Evolutionary conservation across 495 filamentous ascomycete genomes (phyloP).

Genomic region (Tuber umbilicatum): DNA sequence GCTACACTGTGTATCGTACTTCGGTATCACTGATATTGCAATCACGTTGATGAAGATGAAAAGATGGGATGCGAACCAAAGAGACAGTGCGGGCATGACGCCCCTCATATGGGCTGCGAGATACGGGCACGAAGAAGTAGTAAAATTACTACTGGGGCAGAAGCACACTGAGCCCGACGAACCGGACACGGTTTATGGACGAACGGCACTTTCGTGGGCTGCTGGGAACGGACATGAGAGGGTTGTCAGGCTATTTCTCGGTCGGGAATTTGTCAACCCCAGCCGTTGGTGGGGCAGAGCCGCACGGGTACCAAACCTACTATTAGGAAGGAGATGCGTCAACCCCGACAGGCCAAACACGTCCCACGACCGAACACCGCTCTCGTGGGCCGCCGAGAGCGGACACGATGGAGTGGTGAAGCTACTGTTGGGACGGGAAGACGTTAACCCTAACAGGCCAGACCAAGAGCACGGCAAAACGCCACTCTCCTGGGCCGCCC

Average conservation of each 20-base stretch:
- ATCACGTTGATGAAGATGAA: neutral
- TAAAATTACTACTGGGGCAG: neutral
- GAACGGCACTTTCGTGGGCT: neutral
- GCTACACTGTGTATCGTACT: neutral
- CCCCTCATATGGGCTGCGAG: neutral
- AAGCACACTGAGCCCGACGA: neutral
- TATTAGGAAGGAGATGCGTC: neutral
- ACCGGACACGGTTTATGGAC: neutral
- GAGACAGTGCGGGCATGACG: neutral
- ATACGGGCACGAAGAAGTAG: neutral
- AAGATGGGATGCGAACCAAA: neutral
- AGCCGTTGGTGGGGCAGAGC: conserved; percentile 1
- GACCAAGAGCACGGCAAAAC: conserved; percentile 1
- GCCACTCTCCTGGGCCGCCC: neutral
- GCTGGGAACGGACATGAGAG: neutral
- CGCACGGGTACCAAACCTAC: neutral
- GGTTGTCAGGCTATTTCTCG: neutral
- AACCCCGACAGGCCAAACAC: neutral
- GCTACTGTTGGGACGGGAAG: conserved; percentile 4
- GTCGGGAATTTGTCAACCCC: neutral
- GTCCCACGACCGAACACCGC: neutral
- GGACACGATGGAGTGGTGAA: neutral
- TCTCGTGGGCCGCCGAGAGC: neutral
- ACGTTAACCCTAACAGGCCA: neutral
- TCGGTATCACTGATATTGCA: neutral